Base-by-base conservation (phyloP, 1,284 basidiomycete species). In the Puccinia novopanici region DNA sequence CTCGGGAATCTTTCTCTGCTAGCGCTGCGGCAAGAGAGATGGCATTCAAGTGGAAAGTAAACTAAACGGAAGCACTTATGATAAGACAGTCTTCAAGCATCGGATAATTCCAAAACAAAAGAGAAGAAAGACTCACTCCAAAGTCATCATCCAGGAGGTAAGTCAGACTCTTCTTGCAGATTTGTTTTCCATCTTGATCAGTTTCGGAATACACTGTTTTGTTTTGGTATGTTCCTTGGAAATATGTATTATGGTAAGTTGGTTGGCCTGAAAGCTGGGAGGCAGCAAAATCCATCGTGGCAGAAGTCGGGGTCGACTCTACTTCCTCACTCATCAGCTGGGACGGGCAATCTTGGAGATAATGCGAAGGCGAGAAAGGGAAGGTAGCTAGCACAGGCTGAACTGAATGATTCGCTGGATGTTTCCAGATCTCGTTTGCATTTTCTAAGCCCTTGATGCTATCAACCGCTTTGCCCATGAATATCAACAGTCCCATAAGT, bases 81-180 rank as follows among this genome's bases (percentile, higher is more conserved):
- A n/a, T n/a, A n/a, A n/a, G n/a, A n/a, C n/a, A n/a, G n/a, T n/a
- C n/a, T n/a, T n/a, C n/a, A n/a, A n/a, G n/a, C n/a, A n/a, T n/a
- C n/a, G n/a, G n/a, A n/a, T n/a, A n/a, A n/a, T n/a, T n/a, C n/a
- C n/a, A n/a, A n/a, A n/a, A n/a, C n/a, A n/a, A n/a, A 30, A 42
- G 19, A 52, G 52, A 30, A 42, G 13, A 77, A 6, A 9, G 6
- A 80, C 59, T 67, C 48, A 80, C 78, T 19, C 78, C 78, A 68
- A 80, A 74, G 22, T 80, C 78, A 65, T 74, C 70, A 68, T 80
- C 78, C n/a, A 80, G 45, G 13, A 80, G 71, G 65, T 80, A 80
- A 6, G 71, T 80, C 24, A 80, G 27, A 54, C 50, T 80, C 37
- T 80, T 80, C 19, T 65, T 3, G 37, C 71, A 80, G 57, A 80